phyloP scores from a whole-genome alignment of 441 rosid genomes.

The Arabidopsis lyrata region DNA sequence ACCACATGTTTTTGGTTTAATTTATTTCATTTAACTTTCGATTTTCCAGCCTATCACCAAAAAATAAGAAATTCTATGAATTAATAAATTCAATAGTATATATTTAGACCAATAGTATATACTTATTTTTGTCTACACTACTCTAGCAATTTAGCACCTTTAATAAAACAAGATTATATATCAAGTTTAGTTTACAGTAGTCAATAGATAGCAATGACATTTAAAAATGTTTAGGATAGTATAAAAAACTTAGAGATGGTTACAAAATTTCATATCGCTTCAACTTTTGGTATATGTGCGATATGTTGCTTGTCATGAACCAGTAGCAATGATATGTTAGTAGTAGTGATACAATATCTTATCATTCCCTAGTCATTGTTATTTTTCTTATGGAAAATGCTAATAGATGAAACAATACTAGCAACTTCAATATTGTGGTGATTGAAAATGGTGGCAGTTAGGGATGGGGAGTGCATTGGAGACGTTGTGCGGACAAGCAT shows the following conservation, averaged over 20 bases:
- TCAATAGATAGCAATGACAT: neutral
- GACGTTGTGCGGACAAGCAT: constrained; percentile 86
- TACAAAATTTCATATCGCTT: neutral
- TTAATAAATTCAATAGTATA: neutral
- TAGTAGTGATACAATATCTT: too few relatives aligned
- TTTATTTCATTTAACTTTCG: neutral
- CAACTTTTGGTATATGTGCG: neutral
- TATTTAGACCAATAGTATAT: neutral
- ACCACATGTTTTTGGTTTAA: constrained; percentile 2
- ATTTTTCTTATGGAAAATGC: neutral
- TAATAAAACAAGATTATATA: too few relatives aligned
- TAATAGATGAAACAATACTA: constrained; percentile 1
- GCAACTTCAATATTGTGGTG: neutral
- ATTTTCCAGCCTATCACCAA: neutral
- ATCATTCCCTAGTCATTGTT: neutral
- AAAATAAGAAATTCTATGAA: neutral
- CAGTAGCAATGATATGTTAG: neutral
- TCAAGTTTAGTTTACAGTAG: neutral
- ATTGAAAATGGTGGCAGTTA: constrained; percentile 52
- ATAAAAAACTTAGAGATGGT: neutral
- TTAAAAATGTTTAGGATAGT: neutral
- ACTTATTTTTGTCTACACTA: neutral
- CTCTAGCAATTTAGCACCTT: neutral
- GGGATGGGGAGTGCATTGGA: constrained; percentile 91
- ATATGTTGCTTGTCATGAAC: constrained; percentile 17